These are phyloP conservation scores for Suillus subluteus DNA, from an alignment of 768 basidiomycete genomes.

Conservation along the genomic window DNA sequence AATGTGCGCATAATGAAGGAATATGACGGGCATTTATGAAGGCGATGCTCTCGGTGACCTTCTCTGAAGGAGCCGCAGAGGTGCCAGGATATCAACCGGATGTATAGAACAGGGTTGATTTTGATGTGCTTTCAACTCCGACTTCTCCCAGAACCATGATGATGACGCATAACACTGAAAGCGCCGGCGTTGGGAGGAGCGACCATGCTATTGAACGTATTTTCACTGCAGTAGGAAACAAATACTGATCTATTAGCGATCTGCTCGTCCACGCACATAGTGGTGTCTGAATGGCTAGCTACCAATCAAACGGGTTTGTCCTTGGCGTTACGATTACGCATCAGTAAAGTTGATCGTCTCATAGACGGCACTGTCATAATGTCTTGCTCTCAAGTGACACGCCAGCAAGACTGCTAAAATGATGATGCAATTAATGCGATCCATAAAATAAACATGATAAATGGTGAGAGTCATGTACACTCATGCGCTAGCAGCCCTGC, in stretches of 20 bases:
- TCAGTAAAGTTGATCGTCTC: neutral
- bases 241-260: neutral
- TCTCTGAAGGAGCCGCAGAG: conserved; percentile 44
- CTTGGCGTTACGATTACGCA: neutral
- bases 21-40: neutral
- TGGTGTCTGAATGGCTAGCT: neutral
- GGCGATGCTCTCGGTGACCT: neutral
- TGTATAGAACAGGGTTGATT: conserved; percentile 61
- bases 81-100: conserved; percentile 56
- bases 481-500: conserved; percentile 5
- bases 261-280: neutral
- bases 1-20: neutral
- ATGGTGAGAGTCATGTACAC: neutral
- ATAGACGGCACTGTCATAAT: neutral
- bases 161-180: conserved; percentile 42
- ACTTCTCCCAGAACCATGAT: conserved; percentile 24
- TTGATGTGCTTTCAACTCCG: conserved; percentile 57
- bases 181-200: conserved; percentile 16
- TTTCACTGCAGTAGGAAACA: neutral
- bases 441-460: conserved; percentile 2
- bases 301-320: neutral
- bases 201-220: conserved; percentile 18
- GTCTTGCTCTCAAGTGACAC: neutral
- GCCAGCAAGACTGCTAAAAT: neutral
- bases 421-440: conserved; percentile 6